Evolutionary conservation across 75 land plant genomes (phyloP).

Genomic region (Pinus taeda): DNA sequence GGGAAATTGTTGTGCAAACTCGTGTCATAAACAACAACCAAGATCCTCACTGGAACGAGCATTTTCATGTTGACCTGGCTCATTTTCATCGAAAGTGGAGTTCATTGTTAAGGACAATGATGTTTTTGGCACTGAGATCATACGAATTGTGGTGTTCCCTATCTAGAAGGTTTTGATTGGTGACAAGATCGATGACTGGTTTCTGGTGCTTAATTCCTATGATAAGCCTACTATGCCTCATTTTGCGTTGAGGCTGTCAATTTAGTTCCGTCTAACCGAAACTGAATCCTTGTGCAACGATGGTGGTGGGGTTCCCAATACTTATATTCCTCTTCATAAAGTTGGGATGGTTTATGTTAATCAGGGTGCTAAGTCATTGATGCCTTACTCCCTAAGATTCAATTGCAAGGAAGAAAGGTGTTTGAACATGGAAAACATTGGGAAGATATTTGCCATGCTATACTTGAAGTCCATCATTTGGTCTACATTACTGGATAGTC

Average conservation of each 20-base stretch:
- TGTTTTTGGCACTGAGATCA: conserved; percentile 61
- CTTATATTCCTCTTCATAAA: no score
- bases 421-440: no score
- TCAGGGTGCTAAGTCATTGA: no score
- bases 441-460: no score
- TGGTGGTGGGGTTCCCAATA: no score
- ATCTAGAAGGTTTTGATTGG: conserved; percentile 26
- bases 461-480: no score
- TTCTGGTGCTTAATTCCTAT: conserved; percentile 40
- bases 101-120: conserved; percentile 79
- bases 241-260: not conserved
- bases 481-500: no score
- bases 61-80: conserved; percentile 59
- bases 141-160: conserved; percentile 35
- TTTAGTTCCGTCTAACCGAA: no score
- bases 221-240: conserved; percentile 64
- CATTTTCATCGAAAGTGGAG: conserved; percentile 41
- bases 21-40: conserved; percentile 38
- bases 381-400: no score
- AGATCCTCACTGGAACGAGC: conserved; percentile 65
- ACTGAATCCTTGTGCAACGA: no score
- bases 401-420: no score
- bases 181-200: conserved; percentile 45
- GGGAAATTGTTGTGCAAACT: conserved; percentile 43
- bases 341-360: no score